These are phyloP conservation scores for Diaporthe ampelina DNA, from an alignment of 2,329 filamentous ascomycete genomes.

Conservation along the genomic window DNA sequence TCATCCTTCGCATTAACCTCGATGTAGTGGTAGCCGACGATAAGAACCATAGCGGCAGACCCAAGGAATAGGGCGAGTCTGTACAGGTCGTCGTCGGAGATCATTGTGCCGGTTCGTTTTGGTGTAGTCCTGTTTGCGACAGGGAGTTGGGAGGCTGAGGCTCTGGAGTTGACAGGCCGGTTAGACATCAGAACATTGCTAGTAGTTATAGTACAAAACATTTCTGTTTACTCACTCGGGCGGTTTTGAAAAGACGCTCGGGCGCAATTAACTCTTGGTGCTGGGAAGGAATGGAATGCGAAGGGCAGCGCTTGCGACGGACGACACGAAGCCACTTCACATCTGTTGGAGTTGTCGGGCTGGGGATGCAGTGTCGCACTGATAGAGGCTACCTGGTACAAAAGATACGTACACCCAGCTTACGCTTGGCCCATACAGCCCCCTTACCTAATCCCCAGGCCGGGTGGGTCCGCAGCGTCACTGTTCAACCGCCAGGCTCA, in stretches of 20 bases:
- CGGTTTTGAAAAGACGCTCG: not conserved
- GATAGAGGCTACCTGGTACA: not conserved
- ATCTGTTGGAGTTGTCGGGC: constrained; percentile 33
- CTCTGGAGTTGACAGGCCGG: constrained; percentile 23
- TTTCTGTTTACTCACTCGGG: not conserved
- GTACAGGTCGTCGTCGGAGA: constrained; percentile 93
- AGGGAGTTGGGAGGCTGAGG: not conserved
- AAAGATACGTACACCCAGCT: constrained; percentile 1
- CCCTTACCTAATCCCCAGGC: constrained; percentile 23
- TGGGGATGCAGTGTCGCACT: not conserved
- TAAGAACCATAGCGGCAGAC: constrained; percentile 89
- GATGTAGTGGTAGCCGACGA: constrained; percentile 95
- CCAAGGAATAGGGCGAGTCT: constrained; percentile 93
- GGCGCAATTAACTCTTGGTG: not conserved
- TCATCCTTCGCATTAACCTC: constrained; percentile 83
- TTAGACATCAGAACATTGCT: not conserved
- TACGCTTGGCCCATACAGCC: not conserved
- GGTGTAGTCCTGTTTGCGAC: not conserved
- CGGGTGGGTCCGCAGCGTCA: constrained; percentile 35
- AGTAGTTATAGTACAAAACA: not conserved
- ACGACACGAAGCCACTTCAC: constrained; percentile 35
- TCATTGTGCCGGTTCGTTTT: constrained; percentile 74
- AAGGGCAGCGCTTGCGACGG: constrained; percentile 6
- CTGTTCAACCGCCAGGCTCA: constrained; percentile 21
- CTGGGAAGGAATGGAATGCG: constrained; percentile 24